Percentiles rank a stretch among this genome's conserved stretches.
phyloP scores from a whole-genome alignment of 2,329 filamentous ascomycete species.

The Xylaria sp. region DNA sequence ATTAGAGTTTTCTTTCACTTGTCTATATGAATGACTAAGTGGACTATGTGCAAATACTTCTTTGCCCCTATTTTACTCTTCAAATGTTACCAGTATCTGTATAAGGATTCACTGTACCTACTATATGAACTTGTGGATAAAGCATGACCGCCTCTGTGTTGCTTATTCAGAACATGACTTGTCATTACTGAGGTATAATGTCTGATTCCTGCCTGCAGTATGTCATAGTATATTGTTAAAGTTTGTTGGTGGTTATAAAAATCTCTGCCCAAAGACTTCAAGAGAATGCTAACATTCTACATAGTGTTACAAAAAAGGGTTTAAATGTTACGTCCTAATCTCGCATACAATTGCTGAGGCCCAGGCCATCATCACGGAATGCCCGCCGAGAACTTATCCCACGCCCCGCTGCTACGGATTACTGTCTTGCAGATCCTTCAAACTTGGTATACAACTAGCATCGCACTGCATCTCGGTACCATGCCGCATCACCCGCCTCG shows the following conservation, averaged over 20 bases:
- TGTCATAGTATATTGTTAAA: not conserved
- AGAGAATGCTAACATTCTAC: not conserved
- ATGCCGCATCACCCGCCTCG: not conserved
- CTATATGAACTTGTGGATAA: not conserved
- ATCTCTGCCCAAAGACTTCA: not conserved
- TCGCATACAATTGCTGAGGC: not conserved
- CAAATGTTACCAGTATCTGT: not conserved
- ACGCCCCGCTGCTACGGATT: conserved; percentile 9
- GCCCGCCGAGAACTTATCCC: not conserved
- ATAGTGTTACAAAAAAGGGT: not conserved
- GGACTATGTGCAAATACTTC: not conserved
- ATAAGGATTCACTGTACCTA: too few species aligned
- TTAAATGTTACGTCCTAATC: not conserved
- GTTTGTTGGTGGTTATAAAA: not conserved
- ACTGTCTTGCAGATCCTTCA: not conserved
- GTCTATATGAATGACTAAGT: not conserved
- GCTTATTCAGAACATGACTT: conserved; percentile 11
- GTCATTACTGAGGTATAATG: not conserved
- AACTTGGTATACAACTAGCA: too few species aligned
- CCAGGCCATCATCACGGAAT: not conserved
- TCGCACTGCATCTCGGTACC: conserved; percentile 17
- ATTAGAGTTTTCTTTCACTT: not conserved
- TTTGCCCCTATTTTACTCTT: not conserved
- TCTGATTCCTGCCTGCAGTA: not conserved
- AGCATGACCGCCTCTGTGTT: not conserved